Evolutionary conservation across 2,329 filamentous ascomycete genomes (phyloP), one percentile per base, ranked within the genome.

Genomic region (Xylariales sp.): DNA sequence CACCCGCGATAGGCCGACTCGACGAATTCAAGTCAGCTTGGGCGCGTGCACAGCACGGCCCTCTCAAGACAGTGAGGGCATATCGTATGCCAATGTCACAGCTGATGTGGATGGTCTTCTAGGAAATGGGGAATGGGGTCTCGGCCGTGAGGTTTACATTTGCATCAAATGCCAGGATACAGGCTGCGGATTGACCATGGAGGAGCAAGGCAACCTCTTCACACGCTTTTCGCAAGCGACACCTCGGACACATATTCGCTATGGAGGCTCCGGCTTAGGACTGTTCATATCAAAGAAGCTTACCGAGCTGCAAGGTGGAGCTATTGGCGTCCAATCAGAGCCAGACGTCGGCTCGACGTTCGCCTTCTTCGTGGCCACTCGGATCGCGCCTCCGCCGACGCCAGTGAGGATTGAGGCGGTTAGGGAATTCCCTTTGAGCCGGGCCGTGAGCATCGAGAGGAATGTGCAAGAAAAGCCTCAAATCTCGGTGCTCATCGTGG

Each of bases 271-370:
- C 1, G 83, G 83, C 0, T 64, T 87, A 1, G 83, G 83, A 0
- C 66, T 90, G 1, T 89, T 88, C 64, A 89, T 90, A 55, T 87
- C 80, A 4, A 74, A 84, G 29, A 84, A 86, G 51, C 65, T 90
- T 37, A 85, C 83, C 2, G 84, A 88, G 56, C 66, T 89, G 34
- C 85, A 89, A 62, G 85, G 85, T 11, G 86, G 86, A 2, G 82
- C 87, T 54, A 87, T 89, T 42, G 84, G 84, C 4, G 83, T 89
- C 3, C 71, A 74, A 2, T 86, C 82, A 0, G 68, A 77, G 45
- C 73, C 78, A 42, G 84, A 81, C 11, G 69, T 77, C 28, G 86
- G 86, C 29, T 86, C 82, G 59, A 86, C 78, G 0, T 89, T 89
- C 59, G 82, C 78, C 22, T 89, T 90, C 57, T 89, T 87, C 56